Evolutionary conservation across 2,329 filamentous ascomycete genomes (phyloP).

Genomic region (Talaromyces sp.): DNA sequence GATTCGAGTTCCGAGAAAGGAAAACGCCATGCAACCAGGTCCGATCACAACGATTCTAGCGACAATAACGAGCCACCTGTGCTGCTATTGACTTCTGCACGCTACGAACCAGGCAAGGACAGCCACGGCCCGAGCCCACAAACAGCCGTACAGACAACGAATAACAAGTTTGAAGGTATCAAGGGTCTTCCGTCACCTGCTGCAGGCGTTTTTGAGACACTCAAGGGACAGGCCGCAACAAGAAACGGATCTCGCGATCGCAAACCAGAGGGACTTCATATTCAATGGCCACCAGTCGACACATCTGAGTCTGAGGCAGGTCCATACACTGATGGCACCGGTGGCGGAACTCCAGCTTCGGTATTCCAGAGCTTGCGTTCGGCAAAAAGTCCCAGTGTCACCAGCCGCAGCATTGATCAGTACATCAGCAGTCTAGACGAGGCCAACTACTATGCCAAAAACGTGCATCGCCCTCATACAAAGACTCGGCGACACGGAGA

Average conservation of each 20-base stretch:
- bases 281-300: slow-evolving; percentile 56
- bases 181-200: slow-evolving; percentile 67
- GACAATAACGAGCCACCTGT: slow-evolving; percentile 31
- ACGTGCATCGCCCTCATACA: slow-evolving; percentile 47
- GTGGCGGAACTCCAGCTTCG: slow-evolving; percentile 36
- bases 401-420: slow-evolving; percentile 69
- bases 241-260: slow-evolving; percentile 67
- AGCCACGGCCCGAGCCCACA: slow-evolving; percentile 50
- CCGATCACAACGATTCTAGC: slow-evolving; percentile 24
- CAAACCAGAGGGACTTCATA: slow-evolving; percentile 72
- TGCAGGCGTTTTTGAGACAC: slow-evolving; percentile 61
- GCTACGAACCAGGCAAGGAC: slow-evolving; percentile 45
- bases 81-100: slow-evolving; percentile 45
- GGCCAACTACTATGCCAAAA: slow-evolving; percentile 62
- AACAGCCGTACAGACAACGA: slow-evolving; percentile 66
- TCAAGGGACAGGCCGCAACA: slow-evolving; percentile 60
- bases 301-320: slow-evolving; percentile 46
- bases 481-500: slow-evolving; percentile 52
- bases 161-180: slow-evolving; percentile 58
- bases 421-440: slow-evolving; percentile 85
- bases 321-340: slow-evolving; percentile 57
- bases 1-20: slow-evolving; percentile 52
- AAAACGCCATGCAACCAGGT: slow-evolving; percentile 29
- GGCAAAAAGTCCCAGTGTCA: slow-evolving; percentile 57
- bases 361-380: slow-evolving; percentile 50